Conservation (phyloP, 1,284 basidiomycete genomes). For the Peniophora sp. region DNA sequence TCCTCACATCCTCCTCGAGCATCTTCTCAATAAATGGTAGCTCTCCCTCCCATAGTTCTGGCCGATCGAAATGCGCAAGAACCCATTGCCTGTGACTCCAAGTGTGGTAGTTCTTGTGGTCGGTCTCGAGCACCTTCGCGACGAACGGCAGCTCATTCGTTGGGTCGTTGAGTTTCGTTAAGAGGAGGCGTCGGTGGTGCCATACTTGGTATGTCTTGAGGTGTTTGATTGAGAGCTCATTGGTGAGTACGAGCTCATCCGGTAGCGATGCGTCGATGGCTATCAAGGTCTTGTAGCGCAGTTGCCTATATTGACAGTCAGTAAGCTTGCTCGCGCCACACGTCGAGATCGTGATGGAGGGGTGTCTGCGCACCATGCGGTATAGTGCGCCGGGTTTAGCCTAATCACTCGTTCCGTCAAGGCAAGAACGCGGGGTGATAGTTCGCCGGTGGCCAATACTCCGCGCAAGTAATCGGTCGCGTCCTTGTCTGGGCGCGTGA, state of each 20-base stretch:
- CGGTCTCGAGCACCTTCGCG: conserved; percentile 56
- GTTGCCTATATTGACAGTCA: conserved; percentile 61
- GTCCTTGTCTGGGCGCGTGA: conserved; percentile 63
- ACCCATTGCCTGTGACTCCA: conserved; percentile 94
- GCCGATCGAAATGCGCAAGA: conserved; percentile 71
- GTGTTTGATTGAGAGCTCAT: conserved; percentile 72
- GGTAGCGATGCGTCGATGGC: conserved; percentile 60
- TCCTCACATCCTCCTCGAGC: conserved; percentile 75
- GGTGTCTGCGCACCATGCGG: conserved; percentile 68
- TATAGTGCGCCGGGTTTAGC: conserved; percentile 89
- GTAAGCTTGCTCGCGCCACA: background rate
- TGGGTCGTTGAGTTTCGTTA: conserved; percentile 48
- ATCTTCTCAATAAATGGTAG: conserved; percentile 71
- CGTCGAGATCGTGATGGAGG: background rate
- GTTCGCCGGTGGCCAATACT: conserved; percentile 68
- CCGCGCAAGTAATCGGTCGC: conserved; percentile 89
- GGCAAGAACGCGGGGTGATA: conserved; percentile 71
- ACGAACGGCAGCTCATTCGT: conserved; percentile 74
- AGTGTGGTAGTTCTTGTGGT: conserved; percentile 94
- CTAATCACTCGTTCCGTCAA: conserved; percentile 83
- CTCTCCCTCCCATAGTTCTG: conserved; percentile 72
- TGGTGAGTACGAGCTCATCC: conserved; percentile 75
- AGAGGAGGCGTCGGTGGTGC: conserved; percentile 88
- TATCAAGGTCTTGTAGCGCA: conserved; percentile 79
- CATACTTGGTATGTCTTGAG: conserved; percentile 96